Evolutionary conservation across 169 alveolate species (phyloP), one percentile per base, ranked within the genome.

Genomic region (Theileria equi): DNA sequence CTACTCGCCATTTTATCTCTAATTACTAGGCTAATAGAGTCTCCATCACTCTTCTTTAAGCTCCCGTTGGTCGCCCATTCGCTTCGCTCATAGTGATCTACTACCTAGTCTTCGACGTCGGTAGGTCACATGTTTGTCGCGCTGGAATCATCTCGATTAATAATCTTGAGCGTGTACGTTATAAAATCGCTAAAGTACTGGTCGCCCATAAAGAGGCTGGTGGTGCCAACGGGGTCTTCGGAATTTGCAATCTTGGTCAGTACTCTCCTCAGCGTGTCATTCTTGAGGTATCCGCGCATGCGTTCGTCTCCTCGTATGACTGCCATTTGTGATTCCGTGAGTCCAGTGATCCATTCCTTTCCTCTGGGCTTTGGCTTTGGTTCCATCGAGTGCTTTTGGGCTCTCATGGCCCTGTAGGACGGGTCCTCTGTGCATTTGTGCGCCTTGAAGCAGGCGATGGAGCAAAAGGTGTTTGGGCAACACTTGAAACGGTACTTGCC

Each of bases 401-500:
- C n/a, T 13, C 13, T 38, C 13, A 38, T 13, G 45, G 13, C n/a
- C n/a, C n/a, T n/a, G n/a, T n/a, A n/a, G n/a, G 45, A 38, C 45
- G 13, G 13, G 13, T 13, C 45, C 13, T 16, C 1, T 3, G 69
- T 13, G 67, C 84, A 74, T 17, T 32, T 32, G 23, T 74, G 84
- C 16, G 5, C n/a, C 55, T 64, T 52, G 63, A 58, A 74, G 40
- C 84, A 74, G 45, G 55, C 17, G 11, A 74, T 58, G 5, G 77
- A 47, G 73, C 84, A 74, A 53, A 74, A 74, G 23, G 38, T 28
- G 16, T 17, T 44, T 19, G 52, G 40, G 41, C 84, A 74, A 50
- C 84, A 74, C 61, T 74, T 74, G 59, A 41, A 74, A 17, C 79
- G 70, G 57, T 74, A 74, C 5, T 40, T 34, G 7, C 73, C 54